phyloP scores from a whole-genome alignment of 2,329 filamentous ascomycete genomes.

The Capronia americana region DNA sequence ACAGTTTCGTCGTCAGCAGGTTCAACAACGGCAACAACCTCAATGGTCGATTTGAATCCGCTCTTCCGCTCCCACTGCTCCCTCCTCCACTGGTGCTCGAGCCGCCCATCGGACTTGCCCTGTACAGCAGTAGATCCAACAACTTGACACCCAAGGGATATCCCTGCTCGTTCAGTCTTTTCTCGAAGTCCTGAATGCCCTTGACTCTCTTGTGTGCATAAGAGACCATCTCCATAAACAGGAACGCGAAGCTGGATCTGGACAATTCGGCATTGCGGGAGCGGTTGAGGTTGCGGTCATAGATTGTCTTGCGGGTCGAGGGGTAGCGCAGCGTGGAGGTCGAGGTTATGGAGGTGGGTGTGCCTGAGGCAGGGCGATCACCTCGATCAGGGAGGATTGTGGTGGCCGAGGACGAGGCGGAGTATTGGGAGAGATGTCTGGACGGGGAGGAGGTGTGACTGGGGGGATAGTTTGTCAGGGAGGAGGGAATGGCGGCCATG shows the following conservation, averaged over 20 bases:
- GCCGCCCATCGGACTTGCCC: slow-evolving; percentile 78
- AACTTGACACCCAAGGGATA: slow-evolving; percentile 93
- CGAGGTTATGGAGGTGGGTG: slow-evolving; percentile 49
- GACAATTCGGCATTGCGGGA: slow-evolving; percentile 87
- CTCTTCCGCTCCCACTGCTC: slow-evolving; percentile 66
- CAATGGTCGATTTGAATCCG: slow-evolving; percentile 74
- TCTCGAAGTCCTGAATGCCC: slow-evolving; percentile 91
- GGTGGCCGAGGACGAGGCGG: slow-evolving; percentile 22
- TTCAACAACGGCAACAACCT: slow-evolving; percentile 90
- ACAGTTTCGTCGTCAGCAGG: slow-evolving; percentile 91
- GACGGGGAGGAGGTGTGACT: slow-evolving; percentile 38
- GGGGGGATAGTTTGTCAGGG: slow-evolving; percentile 32
- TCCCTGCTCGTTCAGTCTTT: slow-evolving; percentile 86
- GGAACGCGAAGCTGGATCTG: slow-evolving; percentile 90
- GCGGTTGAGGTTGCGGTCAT: slow-evolving; percentile 92
- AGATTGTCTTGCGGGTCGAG: slow-evolving; percentile 95
- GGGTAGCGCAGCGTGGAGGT: slow-evolving; percentile 74
- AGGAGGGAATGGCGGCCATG: slow-evolving; percentile 27
- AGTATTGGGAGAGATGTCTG: slow-evolving; percentile 33
- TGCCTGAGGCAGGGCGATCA: slow-evolving; percentile 44
- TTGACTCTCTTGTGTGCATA: slow-evolving; percentile 92
- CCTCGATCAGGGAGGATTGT: slow-evolving; percentile 44
- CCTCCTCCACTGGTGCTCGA: slow-evolving; percentile 10
- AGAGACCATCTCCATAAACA: slow-evolving; percentile 95
- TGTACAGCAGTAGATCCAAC: slow-evolving; percentile 91